Evolutionary conservation across 1,284 basidiomycete species (phyloP), one percentile per base, ranked within the genome.

Genomic region (Gymnopus androsaceus): DNA sequence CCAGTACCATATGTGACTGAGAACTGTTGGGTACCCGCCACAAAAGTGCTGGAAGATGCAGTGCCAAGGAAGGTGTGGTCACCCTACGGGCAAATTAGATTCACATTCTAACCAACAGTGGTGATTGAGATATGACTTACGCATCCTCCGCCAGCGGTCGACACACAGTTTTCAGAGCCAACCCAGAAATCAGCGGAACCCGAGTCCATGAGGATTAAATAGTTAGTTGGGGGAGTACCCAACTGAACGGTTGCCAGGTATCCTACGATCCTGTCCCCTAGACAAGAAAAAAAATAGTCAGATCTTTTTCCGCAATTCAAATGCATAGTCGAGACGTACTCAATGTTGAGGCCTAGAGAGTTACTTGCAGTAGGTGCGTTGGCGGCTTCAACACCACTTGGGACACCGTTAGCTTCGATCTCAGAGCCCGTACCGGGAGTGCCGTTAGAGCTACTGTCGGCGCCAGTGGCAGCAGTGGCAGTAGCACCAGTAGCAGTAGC

Each of bases 181-280:
- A 90, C 84, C 91, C 93, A 95, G 37, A 92, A 77, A 69, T 95
- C 93, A 14, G 90, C 86, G 7, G 87, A 92, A 31, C 93, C 94
- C 25, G 89, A 90, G 72, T 95, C 93, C 84, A 92, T 87, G 49
- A 95, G 79, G 65, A 95, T 71, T 31, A 79, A 75, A 72, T 90
- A 95, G 63, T 85, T 71, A 40, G 71, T 75, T 1, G 88, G 81
- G n/a, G 89, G 89, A 3, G 87, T 90, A 36, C 92, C 92, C 60
- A 95, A 82, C 68, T 88, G 81, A 31, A 95, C 70, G 25, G 81
- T 85, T 6, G 88, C 87, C 49, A 93, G 75, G 70, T 94, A 84
- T 11, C 75, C 75, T 15, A 81, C 61, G n/a, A 63, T 84, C 82
- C 37, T 75, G 59, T 15, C 71, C 73, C 58, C 81, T 79, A n/a